Evolutionary conservation across 2,329 filamentous ascomycete genomes (phyloP).

Genomic region (Capronia americana): DNA sequence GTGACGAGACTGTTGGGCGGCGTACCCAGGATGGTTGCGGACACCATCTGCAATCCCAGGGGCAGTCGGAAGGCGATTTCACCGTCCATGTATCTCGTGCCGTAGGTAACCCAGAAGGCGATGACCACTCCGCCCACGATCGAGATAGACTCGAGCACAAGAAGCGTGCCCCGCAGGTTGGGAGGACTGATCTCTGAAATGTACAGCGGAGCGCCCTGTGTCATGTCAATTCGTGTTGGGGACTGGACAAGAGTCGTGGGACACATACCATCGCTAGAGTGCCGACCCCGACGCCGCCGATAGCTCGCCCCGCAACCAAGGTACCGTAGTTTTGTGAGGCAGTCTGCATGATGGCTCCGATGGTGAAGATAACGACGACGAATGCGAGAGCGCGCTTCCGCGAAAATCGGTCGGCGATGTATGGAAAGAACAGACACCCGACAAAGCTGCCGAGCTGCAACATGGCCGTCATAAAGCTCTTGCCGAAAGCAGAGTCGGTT

Average conservation of each 20-base stretch:
- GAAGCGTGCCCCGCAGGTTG: conserved; percentile 45
- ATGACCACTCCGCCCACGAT: conserved; percentile 58
- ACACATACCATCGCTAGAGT: conserved; percentile 21
- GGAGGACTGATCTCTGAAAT: conserved; percentile 36
- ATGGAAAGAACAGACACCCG: conserved; percentile 51
- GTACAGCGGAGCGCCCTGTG: conserved; percentile 32
- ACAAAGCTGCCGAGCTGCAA: conserved; percentile 47
- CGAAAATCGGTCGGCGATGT: conserved; percentile 48
- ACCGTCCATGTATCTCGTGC: conserved; percentile 51
- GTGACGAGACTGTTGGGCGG: too few relatives aligned
- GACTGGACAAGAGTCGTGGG: neutral
- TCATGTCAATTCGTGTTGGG: neutral
- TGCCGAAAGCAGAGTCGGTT: conserved; percentile 43
- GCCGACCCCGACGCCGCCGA: conserved; percentile 51
- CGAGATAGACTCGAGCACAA: conserved; percentile 55
- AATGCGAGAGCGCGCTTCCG: conserved; percentile 53
- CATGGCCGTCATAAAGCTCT: conserved; percentile 55
- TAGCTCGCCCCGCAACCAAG: conserved; percentile 24
- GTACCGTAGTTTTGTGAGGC: conserved; percentile 19
- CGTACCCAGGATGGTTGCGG: conserved; percentile 43
- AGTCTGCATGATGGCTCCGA: conserved; percentile 52
- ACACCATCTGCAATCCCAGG: conserved; percentile 46
- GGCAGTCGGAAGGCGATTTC: conserved; percentile 53
- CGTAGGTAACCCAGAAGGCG: conserved; percentile 63
- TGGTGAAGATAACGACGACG: conserved; percentile 49